A percentile compares a stretch with the other conserved stretches of the same genome.
Evolutionary conservation across 306 rosid species (phyloP).

Genomic region (Dicorynia guianensis): DNA sequence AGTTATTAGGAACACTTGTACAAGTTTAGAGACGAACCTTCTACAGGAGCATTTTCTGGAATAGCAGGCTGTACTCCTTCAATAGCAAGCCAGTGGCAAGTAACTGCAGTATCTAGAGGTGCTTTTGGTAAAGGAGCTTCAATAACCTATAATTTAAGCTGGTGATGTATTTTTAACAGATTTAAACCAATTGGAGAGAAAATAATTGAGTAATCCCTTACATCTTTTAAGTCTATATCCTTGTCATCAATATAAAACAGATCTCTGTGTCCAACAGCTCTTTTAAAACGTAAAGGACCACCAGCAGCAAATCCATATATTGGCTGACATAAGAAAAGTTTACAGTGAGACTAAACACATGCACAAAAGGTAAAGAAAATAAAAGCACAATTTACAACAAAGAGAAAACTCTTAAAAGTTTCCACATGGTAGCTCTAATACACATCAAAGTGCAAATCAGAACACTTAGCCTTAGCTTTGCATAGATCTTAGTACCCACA

Average conservation of each 20-base stretch:
- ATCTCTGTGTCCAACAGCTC: conserved; percentile 90
- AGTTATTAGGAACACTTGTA: background rate
- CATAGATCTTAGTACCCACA: conserved; percentile 8
- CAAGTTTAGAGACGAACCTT: conserved; percentile 57
- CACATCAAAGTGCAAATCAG: conserved; percentile 22
- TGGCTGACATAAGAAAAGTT: conserved; percentile 60
- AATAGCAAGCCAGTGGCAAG: conserved; percentile 88
- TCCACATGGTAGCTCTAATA: conserved; percentile 23
- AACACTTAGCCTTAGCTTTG: conserved; percentile 1
- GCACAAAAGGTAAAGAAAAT: conserved; percentile 32
- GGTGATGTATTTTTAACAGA: conserved; percentile 7
- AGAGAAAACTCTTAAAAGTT: background rate
- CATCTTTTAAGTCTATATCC: conserved; percentile 89
- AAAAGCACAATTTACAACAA: background rate
- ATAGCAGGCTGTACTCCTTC: conserved; percentile 96
- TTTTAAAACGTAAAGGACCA: conserved; percentile 79
- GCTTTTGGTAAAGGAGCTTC: conserved; percentile 86
- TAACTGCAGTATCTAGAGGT: conserved; percentile 72
- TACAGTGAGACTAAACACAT: conserved; percentile 3
- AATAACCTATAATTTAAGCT: conserved; percentile 57
- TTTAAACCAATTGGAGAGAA: conserved; percentile 33
- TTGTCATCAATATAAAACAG: conserved; percentile 89
- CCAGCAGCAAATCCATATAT: conserved; percentile 87
- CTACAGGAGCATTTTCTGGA: conserved; percentile 77
- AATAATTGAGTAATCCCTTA: conserved; percentile 51